These are phyloP conservation scores for Xylariaceae sp. DNA, from an alignment of 2,329 filamentous ascomycete genomes.

Conservation along the genomic window DNA sequence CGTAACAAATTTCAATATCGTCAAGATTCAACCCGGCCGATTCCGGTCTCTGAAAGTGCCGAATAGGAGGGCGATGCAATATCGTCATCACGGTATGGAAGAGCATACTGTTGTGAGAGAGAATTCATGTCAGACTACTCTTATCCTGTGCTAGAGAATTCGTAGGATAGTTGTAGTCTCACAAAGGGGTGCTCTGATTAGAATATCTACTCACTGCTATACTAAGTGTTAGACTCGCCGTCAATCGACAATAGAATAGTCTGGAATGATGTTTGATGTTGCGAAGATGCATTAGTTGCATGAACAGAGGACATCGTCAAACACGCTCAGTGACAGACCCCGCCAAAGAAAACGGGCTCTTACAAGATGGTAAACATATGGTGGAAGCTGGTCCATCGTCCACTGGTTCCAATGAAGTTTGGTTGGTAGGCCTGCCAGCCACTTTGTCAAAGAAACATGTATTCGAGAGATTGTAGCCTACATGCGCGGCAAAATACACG, in stretches of 20 bases:
- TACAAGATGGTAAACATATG: slow-evolving; percentile 41
- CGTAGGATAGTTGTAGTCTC: too few relatives aligned
- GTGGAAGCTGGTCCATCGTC: slow-evolving; percentile 43
- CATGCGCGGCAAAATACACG: too few relatives aligned
- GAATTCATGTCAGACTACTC: too few relatives aligned
- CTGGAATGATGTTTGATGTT: too few relatives aligned
- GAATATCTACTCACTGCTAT: background rate
- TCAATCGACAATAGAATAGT: too few relatives aligned
- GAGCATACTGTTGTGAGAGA: slow-evolving; percentile 31
- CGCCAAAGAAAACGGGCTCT: slow-evolving; percentile 28
- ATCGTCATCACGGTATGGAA: slow-evolving; percentile 51
- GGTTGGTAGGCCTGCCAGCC: slow-evolving; percentile 42
- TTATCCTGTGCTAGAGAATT: too few relatives aligned
- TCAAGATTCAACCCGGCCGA: slow-evolving; percentile 31
- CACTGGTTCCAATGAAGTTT: slow-evolving; percentile 50
- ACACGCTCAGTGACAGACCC: too few relatives aligned
- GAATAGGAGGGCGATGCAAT: slow-evolving; percentile 44
- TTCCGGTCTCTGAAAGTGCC: slow-evolving; percentile 38
- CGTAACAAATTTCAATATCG: slow-evolving; percentile 48
- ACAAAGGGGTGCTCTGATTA: too few relatives aligned
- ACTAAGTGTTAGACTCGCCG: background rate
- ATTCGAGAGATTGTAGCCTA: slow-evolving; percentile 39
- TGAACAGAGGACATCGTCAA: too few relatives aligned
- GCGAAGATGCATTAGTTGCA: too few relatives aligned
- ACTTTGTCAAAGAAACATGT: slow-evolving; percentile 44